A percentile compares a stretch with the other conserved stretches of the same genome.
phyloP scores from a whole-genome alignment of 208 protist genomes.

The Wallacemonas sp. region DNA sequence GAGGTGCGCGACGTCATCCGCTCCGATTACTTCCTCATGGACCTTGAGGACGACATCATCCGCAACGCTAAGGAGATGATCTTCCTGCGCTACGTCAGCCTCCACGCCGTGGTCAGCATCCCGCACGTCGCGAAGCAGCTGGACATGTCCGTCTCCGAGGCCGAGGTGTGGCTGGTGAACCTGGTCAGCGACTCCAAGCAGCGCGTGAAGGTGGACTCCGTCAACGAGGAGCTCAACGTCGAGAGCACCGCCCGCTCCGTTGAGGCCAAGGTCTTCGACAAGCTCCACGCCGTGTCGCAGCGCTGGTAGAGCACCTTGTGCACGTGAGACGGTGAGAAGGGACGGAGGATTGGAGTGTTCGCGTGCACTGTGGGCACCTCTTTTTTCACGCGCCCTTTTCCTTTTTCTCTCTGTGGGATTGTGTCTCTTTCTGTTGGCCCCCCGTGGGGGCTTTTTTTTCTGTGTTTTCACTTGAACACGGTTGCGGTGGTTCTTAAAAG shows the following conservation, averaged over 20 bases:
- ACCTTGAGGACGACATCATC: slow-evolving; percentile 71
- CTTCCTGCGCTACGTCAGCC: slow-evolving; percentile 85
- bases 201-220: slow-evolving; percentile 91
- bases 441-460: too few species aligned
- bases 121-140: slow-evolving; percentile 82
- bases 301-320: neutral
- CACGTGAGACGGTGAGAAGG: neutral
- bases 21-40: slow-evolving; percentile 84
- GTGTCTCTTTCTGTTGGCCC: too few species aligned
- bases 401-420: too few species aligned
- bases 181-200: slow-evolving; percentile 91
- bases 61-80: slow-evolving; percentile 81
- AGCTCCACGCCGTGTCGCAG: slow-evolving; percentile 57
- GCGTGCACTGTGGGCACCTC: too few species aligned
- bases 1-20: slow-evolving; percentile 59
- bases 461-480: too few species aligned
- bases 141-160: slow-evolving; percentile 63
- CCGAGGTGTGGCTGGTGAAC: slow-evolving; percentile 90
- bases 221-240: slow-evolving; percentile 83
- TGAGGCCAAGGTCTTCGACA: slow-evolving; percentile 73
- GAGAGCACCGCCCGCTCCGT: slow-evolving; percentile 74
- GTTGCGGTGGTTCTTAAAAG: too few species aligned
- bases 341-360: too few species aligned
- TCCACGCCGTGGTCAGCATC: slow-evolving; percentile 88
- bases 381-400: too few species aligned